Evolutionary conservation across 1,284 basidiomycete species (phyloP).

Genomic region (Ceratobasidium sp.): DNA sequence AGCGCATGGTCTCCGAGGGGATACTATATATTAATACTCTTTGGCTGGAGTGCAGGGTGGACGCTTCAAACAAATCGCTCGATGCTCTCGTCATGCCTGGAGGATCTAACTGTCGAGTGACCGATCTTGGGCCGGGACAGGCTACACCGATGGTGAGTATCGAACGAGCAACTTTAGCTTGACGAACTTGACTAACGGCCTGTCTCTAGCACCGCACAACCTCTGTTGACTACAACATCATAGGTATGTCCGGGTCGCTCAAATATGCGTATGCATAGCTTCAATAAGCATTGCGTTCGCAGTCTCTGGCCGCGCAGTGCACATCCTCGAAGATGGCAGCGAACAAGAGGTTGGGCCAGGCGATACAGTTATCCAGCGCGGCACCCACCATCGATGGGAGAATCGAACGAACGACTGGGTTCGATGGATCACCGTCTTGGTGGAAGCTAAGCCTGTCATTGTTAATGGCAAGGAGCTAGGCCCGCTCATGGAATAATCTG

Average conservation of each 20-base stretch:
- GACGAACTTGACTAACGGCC: neutral
- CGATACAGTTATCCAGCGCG: conserved; percentile 70
- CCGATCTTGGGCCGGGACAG: conserved; percentile 70
- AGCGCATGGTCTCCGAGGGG: neutral
- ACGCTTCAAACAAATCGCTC: conserved; percentile 22
- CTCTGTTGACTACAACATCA: conserved; percentile 73
- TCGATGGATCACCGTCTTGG: conserved; percentile 68
- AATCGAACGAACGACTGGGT: conserved; percentile 68
- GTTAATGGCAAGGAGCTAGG: conserved; percentile 62
- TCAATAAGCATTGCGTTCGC: conserved; percentile 5
- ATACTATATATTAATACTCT: neutral
- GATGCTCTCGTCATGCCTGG: conserved; percentile 57
- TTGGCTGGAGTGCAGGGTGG: conserved; percentile 8
- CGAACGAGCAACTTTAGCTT: neutral
- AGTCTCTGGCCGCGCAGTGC: conserved; percentile 69
- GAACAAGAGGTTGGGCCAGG: conserved; percentile 70
- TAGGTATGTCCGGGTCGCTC: conserved; percentile 60
- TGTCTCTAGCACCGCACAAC: conserved; percentile 61
- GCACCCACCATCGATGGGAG: conserved; percentile 72
- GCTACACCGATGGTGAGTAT: conserved; percentile 65
- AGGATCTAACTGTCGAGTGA: conserved; percentile 67
- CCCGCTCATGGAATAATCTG: conserved; percentile 26
- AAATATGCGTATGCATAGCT: conserved; percentile 2
- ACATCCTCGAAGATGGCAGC: conserved; percentile 69
- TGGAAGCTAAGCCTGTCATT: conserved; percentile 68